These are phyloP conservation scores for Epichloe hybrida DNA, from an alignment of 2,329 filamentous ascomycete species.

Conservation along the genomic window DNA sequence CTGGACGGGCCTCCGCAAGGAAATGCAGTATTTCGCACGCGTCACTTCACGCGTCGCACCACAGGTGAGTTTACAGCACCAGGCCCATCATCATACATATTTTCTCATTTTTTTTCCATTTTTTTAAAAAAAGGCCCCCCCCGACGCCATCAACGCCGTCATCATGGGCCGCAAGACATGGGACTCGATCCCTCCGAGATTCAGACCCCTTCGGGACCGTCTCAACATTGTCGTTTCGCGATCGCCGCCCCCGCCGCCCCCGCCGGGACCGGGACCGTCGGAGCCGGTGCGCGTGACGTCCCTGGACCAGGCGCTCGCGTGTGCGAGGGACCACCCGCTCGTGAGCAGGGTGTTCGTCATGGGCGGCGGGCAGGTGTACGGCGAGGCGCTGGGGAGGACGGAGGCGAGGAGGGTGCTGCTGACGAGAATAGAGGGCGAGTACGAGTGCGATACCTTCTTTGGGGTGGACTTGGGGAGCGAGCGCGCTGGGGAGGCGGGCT, in stretches of 20 bases:
- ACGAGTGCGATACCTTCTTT: constrained; percentile 67
- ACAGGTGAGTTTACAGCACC: constrained; percentile 17
- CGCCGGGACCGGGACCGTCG: not conserved
- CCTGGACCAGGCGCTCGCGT: constrained; percentile 42
- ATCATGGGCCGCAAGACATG: constrained; percentile 98
- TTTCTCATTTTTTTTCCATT: too few species aligned
- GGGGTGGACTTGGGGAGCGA: constrained; percentile 39
- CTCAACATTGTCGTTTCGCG: constrained; percentile 73
- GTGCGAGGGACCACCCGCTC: constrained; percentile 24
- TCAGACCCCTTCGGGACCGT: constrained; percentile 66
- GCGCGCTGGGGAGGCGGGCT: constrained; percentile 41
- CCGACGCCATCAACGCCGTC: constrained; percentile 51
- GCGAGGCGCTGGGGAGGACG: constrained; percentile 46
- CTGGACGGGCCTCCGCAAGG: constrained; percentile 76
- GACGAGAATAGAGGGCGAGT: constrained; percentile 55
- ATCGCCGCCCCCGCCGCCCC: constrained; percentile 13
- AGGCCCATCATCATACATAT: too few species aligned
- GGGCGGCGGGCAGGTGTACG: constrained; percentile 79
- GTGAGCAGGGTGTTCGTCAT: constrained; percentile 67
- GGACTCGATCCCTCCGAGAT: constrained; percentile 64
- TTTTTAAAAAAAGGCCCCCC: constrained; percentile 13
- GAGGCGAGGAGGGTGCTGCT: constrained; percentile 52
- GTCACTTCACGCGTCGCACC: constrained; percentile 58
- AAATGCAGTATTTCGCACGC: constrained; percentile 91
- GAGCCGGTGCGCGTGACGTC: constrained; percentile 46